Evolutionary conservation across 1,284 basidiomycete genomes (phyloP), one percentile per base, ranked within the genome.

Genomic region (Pseudozyma hubeiensis): DNA sequence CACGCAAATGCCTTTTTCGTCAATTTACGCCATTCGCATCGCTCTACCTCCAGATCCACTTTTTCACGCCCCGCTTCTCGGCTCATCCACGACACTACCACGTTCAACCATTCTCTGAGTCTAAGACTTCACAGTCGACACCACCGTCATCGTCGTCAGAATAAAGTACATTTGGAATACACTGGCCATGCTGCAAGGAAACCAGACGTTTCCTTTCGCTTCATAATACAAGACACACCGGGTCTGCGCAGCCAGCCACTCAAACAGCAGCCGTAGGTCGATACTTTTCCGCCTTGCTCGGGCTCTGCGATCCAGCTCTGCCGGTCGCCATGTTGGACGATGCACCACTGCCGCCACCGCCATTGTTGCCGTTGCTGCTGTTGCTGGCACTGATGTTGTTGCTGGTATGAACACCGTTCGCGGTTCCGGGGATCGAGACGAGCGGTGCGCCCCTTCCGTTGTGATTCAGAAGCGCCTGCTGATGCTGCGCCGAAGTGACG

Each of bases 371-470:
- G 37, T 11, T 56, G 53, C 37, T 47, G 31, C 34, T 40, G 37
- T 16, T 48, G 53, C 45, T 41, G 11, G 40, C 16, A 5, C n/a
- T 13, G 40, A n/a, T n/a, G 41, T 30, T 30, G 31, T 30, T 47
- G 41, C 10, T 41, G 14, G 44, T 41, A 34, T 46, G 41, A 9
- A 29, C 44, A 29, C 55, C 63, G n/a, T 53, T 62, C 1, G 51
- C 50, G 6, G 48, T 30, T n/a, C 51, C 49, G 10, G 56, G 41
- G 3, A 60, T 50, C n/a, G 55, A 63, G 16, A 75, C 60, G 5
- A 75, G 56, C 19, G 71, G 71, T 37, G 53, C 66, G 4, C 71
- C 71, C 16, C 71, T 43, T 11, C 66, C 71, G 19, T 75, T 75
- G 49, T 75, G 66, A n/a, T 58, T 63, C 46, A 69, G 29, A 19